phyloP scores from a whole-genome alignment of 345 rosid species.

The Rhodamnia rubescens region DNA sequence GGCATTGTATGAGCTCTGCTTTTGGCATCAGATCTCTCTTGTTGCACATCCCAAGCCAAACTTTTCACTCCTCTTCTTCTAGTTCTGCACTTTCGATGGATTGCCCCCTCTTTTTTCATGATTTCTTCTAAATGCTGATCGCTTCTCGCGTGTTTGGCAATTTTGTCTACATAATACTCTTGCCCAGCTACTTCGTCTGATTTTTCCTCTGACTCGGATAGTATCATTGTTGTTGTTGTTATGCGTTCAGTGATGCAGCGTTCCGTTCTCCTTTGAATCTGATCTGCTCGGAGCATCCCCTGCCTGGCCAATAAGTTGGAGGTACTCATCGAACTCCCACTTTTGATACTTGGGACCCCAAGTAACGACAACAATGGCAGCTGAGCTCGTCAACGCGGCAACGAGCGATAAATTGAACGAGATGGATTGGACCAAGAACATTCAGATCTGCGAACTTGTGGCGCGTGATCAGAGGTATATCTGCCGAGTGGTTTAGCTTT shows the following conservation, averaged over 20 bases:
- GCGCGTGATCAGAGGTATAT: constrained; percentile 64
- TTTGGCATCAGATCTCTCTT: neutral
- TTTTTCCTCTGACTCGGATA: neutral
- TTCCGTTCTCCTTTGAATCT: neutral
- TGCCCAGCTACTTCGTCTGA: neutral
- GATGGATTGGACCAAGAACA: constrained; percentile 83
- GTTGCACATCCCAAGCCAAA: neutral
- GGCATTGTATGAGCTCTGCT: neutral
- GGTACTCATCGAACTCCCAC: neutral
- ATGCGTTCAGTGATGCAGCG: neutral
- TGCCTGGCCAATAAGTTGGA: neutral
- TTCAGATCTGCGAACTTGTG: constrained; percentile 82
- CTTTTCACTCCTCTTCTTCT: neutral
- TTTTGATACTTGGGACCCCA: neutral
- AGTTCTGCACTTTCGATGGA: neutral
- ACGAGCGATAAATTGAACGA: constrained; percentile 82
- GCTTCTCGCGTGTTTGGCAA: neutral
- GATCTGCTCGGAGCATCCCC: neutral
- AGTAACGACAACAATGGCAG: constrained; percentile 38
- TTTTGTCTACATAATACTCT: neutral
- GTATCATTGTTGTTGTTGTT: neutral
- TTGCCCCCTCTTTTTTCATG: neutral
- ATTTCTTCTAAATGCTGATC: neutral
- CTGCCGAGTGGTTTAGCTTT: neutral
- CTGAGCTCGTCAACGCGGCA: constrained; percentile 80